Base-by-base conservation (phyloP, 768 basidiomycete species). In the Dendrothele bispora region DNA sequence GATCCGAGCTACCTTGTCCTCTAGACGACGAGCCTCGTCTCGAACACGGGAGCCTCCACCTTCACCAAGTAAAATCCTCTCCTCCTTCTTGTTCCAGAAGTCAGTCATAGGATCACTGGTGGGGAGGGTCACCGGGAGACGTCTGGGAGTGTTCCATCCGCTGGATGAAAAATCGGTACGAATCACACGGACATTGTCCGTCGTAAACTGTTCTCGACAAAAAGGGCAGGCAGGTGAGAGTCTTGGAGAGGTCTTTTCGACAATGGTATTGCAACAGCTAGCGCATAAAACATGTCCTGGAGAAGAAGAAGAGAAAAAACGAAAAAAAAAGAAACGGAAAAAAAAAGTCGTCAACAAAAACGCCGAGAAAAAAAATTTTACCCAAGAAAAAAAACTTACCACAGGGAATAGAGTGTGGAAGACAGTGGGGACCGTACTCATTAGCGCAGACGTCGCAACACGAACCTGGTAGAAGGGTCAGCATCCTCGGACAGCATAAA, bases 371-470 rank as follows among this genome's bases (percentile, higher is more conserved):
- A 56, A 56, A 58, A 55, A 46, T 49, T 36, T 25, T 53, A 20
- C 41, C 49, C 58, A 64, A 70, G 61, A 57, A 55, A 55, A 54
- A 55, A 56, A 35, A 66, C 79, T 55, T 43, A 88, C 88, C 88
- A 70, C 88, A 91, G 51, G 88, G 84, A 63, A 91, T 89, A 43
- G 81, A 87, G 65, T 90, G 84, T 52, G 88, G 88, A 53, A 79
- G 71, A 65, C 81, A 82, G 58, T 83, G 83, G 49, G 80, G 73
- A 62, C 84, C 84, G 69, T 79, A 91, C 74, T 90, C 87, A 71
- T 90, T 88, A 61, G 88, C 88, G 75, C 88, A 91, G 62, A 91
- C 88, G 77, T 91, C 88, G 83, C 88, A 91, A 66, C 83, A 77
- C 66, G 85, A 89, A 69, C 86, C 86, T 67, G 86, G 80, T 72